phyloP scores from a whole-genome alignment of 2,329 filamentous ascomycete species.

The Paradendryphiella salina region DNA sequence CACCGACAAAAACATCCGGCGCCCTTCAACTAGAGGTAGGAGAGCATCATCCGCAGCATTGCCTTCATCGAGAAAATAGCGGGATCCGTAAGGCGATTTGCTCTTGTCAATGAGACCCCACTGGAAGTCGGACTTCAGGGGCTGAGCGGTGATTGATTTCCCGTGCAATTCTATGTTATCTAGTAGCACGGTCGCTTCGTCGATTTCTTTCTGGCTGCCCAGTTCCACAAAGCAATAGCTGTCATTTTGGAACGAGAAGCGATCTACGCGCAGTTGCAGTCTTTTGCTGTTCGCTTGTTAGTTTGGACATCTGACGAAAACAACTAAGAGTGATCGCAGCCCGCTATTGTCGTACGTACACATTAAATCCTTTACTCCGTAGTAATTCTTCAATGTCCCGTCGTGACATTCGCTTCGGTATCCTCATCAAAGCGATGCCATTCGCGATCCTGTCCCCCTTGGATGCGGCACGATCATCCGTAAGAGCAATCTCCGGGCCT shows the following conservation, averaged over 20 bases:
- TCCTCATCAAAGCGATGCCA: conserved; percentile 15
- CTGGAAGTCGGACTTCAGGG: conserved; percentile 12
- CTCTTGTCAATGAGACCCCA: conserved; percentile 8
- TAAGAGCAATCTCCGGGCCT: conserved; percentile 8
- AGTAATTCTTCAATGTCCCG: conserved; percentile 21
- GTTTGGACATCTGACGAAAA: conserved; percentile 5
- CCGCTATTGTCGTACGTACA: conserved; percentile 19
- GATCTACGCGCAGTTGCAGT: conserved; percentile 24
- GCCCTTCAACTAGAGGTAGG: conserved; percentile 22
- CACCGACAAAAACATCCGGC: conserved; percentile 24
- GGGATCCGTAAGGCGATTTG: not conserved
- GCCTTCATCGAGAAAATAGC: conserved; percentile 16
- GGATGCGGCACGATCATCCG: conserved; percentile 1
- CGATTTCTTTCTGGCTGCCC: conserved; percentile 20
- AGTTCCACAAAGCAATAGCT: conserved; percentile 23
- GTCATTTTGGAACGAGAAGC: conserved; percentile 24
- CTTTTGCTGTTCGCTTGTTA: conserved; percentile 17
- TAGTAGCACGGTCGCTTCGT: conserved; percentile 16
- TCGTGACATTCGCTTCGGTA: conserved; percentile 14
- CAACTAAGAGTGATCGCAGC: not conserved
- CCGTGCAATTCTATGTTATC: conserved; percentile 1
- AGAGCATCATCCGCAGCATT: conserved; percentile 14
- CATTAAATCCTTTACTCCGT: conserved; percentile 16
- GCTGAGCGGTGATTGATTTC: not conserved
- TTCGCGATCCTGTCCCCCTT: conserved; percentile 1